Base-by-base conservation (phyloP, 352 stramenopile species). In the Phytophthora quininea region DNA sequence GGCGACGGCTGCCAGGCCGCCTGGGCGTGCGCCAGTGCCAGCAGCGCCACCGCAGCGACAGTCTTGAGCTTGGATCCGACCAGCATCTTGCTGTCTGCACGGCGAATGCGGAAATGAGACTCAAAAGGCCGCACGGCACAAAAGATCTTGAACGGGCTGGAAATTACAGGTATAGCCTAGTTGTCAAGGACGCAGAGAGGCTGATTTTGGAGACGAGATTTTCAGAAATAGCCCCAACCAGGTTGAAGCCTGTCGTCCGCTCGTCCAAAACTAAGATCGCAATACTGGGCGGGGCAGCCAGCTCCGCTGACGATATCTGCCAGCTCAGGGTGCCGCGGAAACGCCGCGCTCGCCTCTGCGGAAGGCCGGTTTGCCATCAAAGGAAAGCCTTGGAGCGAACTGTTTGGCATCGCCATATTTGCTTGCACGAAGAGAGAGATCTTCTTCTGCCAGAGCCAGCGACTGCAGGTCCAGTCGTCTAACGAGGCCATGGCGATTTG, bases 21-120 rank as follows among this genome's bases (percentile, higher is more conserved):
- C 11, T 47, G 53, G 15, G 50, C 43, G 40, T 60, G 59, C 55
- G 61, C 38, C 38, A 68, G 49, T 12, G 62, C 54, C 31, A 74
- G n/a, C 37, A 78, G 29, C 12, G 66, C 62, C 32, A 78, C 43
- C 31, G 62, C 67, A 10, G 53, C 62, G 11, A 58, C 57, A 40
- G 58, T 61, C 58, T 70, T 75, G 2, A 66, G 60, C 24, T 56
- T 52, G 12, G 55, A 67, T 29, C 53, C 54, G 58, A 59, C 62
- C 66, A 78, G 14, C 71, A 75, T 67, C 12, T 53, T 77, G 58
- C 14, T 64, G 49, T 3, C 42, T 4, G 62, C 46, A 27, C 24
- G 59, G 69, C 54, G 48, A 65, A 77, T 56, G 33, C 19, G 52
- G 49, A 71, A 77, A 62, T 77, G 68, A 69, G 47, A 40, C 19